phyloP scores from a whole-genome alignment of 1,139 yeast species.

The Zygosaccharomyces sapae region DNA sequence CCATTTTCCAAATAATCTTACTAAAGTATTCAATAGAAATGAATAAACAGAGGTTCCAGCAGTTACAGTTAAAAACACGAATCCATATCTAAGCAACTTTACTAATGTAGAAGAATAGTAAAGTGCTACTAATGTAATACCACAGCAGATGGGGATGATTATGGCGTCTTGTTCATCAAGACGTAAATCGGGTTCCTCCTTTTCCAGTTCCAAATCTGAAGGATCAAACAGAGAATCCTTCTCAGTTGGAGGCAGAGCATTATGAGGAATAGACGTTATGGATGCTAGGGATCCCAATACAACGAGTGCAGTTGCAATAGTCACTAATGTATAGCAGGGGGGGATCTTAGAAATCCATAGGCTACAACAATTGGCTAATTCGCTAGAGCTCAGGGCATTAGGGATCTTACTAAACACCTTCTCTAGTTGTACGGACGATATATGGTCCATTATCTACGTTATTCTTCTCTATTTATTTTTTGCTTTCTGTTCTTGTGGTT shows the following conservation, averaged over 20 bases:
- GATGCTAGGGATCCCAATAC: slow-evolving; percentile 24
- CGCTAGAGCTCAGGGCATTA: slow-evolving; percentile 2
- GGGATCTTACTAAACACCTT: slow-evolving; percentile 2
- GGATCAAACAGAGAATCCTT: slow-evolving; percentile 27
- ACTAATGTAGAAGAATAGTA: slow-evolving; percentile 17
- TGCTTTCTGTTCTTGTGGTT: background rate
- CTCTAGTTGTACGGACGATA: slow-evolving; percentile 2
- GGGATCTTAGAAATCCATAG: slow-evolving; percentile 1
- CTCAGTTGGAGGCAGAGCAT: slow-evolving; percentile 30
- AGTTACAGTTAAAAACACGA: slow-evolving; percentile 13
- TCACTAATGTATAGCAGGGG: slow-evolving; percentile 13
- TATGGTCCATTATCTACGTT: background rate
- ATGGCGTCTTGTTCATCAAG: slow-evolving; percentile 22
- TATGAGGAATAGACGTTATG: slow-evolving; percentile 25
- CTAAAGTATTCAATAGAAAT: slow-evolving; percentile 14
- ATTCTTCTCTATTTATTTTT: background rate
- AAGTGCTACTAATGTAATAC: slow-evolving; percentile 15
- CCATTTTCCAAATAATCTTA: slow-evolving; percentile 14
- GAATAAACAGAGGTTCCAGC: slow-evolving; percentile 18
- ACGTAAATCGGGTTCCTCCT: slow-evolving; percentile 7
- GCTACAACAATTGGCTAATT: slow-evolving; percentile 1
- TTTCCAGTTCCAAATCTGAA: slow-evolving; percentile 23
- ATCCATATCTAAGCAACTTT: slow-evolving; percentile 14
- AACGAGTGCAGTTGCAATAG: slow-evolving; percentile 13
- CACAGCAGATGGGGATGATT: slow-evolving; percentile 21